Conservation (phyloP, 2,329 filamentous ascomycete species). For the Penicillium expansum region DNA sequence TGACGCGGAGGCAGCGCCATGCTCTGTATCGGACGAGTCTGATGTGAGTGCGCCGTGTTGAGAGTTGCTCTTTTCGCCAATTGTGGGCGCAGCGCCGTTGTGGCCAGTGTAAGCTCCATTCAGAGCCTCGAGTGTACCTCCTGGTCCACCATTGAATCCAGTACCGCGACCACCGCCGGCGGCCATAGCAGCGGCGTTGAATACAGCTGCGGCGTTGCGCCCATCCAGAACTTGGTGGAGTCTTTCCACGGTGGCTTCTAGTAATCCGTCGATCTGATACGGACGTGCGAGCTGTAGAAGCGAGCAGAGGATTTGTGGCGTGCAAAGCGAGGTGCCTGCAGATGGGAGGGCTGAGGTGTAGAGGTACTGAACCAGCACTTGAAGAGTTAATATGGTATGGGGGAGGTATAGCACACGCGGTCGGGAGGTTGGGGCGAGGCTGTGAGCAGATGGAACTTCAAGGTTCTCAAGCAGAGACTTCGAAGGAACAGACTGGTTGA, state of each 20-base stretch:
- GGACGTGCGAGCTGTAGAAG: constrained; percentile 89
- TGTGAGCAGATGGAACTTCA: constrained; percentile 54
- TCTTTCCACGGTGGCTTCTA: constrained; percentile 89
- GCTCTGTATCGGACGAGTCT: constrained; percentile 42
- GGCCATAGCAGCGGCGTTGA: constrained; percentile 97
- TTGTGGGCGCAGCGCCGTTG: constrained; percentile 22
- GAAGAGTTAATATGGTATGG: constrained; percentile 84
- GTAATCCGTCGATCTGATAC: constrained; percentile 86
- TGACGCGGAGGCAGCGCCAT: constrained; percentile 30
- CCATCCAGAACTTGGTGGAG: constrained; percentile 87
- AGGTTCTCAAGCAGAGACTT: constrained; percentile 42
- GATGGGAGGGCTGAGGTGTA: constrained; percentile 88
- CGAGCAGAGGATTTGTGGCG: constrained; percentile 92
- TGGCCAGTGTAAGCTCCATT: constrained; percentile 34
- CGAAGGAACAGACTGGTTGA: constrained; percentile 32
- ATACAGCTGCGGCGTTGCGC: constrained; percentile 91
- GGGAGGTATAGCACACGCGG: constrained; percentile 89
- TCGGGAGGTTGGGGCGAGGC: constrained; percentile 59
- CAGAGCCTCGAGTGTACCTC: constrained; percentile 43
- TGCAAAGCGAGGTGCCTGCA: constrained; percentile 73
- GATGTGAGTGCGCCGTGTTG: constrained; percentile 34
- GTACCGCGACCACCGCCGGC: constrained; percentile 87
- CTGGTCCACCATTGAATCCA: constrained; percentile 60
- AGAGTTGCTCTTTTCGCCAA: constrained; percentile 23
- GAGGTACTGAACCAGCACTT: constrained; percentile 85